These are phyloP conservation scores for Gymnopilus junonius DNA, from an alignment of 768 basidiomycete species.

Conservation along the genomic window DNA sequence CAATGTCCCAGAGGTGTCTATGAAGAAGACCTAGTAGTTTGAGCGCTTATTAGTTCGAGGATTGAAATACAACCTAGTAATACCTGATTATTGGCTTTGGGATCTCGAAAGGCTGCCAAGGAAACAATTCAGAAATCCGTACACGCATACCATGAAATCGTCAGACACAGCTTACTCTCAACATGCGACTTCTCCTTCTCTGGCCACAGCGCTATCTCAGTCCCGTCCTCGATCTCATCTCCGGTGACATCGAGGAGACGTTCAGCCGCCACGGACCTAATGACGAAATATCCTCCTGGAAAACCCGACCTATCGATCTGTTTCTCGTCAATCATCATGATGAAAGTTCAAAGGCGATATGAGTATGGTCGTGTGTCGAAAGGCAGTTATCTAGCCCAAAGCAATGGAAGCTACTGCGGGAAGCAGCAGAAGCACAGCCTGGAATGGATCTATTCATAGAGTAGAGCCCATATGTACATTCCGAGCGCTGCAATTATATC, in stretches of 20 bases:
- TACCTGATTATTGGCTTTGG: slow-evolving; percentile 77
- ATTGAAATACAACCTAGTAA: slow-evolving; percentile 7
- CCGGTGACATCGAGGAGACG: slow-evolving; percentile 61
- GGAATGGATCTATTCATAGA: slow-evolving; percentile 11
- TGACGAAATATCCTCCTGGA: slow-evolving; percentile 64
- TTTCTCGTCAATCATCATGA: slow-evolving; percentile 22
- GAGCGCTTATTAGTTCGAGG: not conserved
- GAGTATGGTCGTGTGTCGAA: not conserved
- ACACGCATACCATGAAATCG: not conserved
- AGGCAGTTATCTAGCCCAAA: not conserved
- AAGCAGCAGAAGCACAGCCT: not conserved
- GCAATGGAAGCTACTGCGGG: not conserved
- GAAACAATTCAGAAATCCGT: not conserved
- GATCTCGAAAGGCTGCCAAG: slow-evolving; percentile 62
- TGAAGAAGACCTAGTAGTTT: slow-evolving; percentile 72
- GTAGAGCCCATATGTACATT: not conserved
- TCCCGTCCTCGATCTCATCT: slow-evolving; percentile 61
- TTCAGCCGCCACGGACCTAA: slow-evolving; percentile 56
- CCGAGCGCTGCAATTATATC: not conserved
- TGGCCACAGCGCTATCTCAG: slow-evolving; percentile 67
- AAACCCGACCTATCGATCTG: slow-evolving; percentile 44
- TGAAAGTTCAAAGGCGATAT: not conserved
- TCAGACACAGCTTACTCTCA: slow-evolving; percentile 57
- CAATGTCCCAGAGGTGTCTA: slow-evolving; percentile 75
- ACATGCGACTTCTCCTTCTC: slow-evolving; percentile 79